Base-by-base conservation (phyloP, 2,329 filamentous ascomycete species). In the Aspergillus sclerotialis region DNA sequence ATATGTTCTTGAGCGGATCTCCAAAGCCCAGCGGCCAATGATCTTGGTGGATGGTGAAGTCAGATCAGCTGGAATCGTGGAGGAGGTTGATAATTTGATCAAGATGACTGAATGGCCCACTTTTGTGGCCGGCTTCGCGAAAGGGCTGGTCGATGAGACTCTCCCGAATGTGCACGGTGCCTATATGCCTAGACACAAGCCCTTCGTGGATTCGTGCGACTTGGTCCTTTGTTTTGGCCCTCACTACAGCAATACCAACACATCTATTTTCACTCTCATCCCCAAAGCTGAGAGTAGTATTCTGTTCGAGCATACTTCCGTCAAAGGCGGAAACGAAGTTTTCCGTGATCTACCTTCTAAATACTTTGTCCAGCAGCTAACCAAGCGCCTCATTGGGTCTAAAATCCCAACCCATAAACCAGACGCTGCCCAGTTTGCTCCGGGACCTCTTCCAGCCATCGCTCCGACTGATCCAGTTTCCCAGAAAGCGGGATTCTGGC, bases 331-430 rank as follows among this genome's bases (percentile, higher is more conserved):
- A 33, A 87, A 86, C 60, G 84, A 84, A 0, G 78, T 84, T 46
- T 93, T 90, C 55, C 82, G 84, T 0, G 78, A 80, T 30, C 73
- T 92, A 7, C 73, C 78, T 39, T 89, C 92, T 80, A 79, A 79
- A 39, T 80, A 82, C 32, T 83, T 94, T 12, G 70, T 95, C 21
- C 72, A 71, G 40, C 85, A 85, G 55, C 60, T 94, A 14, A 73
- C 80, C 18, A 63, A 78, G 8, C 69, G 71, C 26, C 69, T 90
- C 32, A 74, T 72, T 31, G 65, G 73, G 18, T 59, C 72, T 28
- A 61, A 71, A 3, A 68, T 72, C 3, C 73, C 77, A 1, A 61
- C 44, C 4, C 27, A 42, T 1, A 49, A 50, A 26, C 23, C 29
- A 23, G 34, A 44, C 28, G 11, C 41, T 19, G 34, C 45, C 7